phyloP scores from a whole-genome alignment of 345 rosid species.

The Lepidium aucheri region DNA sequence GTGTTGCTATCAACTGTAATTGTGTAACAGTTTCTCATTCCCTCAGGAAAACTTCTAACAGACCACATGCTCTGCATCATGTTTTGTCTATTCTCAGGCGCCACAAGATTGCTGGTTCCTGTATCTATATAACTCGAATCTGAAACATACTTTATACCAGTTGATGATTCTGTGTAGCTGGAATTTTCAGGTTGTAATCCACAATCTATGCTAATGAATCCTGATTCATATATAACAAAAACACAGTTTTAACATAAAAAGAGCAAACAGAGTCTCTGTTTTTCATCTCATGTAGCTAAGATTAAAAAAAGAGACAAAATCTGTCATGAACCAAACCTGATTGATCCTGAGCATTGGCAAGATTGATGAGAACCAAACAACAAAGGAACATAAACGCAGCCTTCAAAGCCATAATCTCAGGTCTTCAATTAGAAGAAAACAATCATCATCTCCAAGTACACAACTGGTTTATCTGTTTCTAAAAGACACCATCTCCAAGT shows the following conservation, averaged over 20 bases:
- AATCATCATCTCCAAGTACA: neutral
- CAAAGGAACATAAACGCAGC: neutral
- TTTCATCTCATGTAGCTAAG: neutral
- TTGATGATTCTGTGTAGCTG: conserved; percentile 22
- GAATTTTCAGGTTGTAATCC: conserved; percentile 27
- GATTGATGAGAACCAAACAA: conserved; percentile 2
- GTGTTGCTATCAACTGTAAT: neutral
- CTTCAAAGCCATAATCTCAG: neutral
- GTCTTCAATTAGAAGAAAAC: neutral
- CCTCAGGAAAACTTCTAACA: conserved; percentile 41
- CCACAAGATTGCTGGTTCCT: conserved; percentile 18
- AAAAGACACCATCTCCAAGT: conserved; percentile 8
- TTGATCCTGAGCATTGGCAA: conserved; percentile 26
- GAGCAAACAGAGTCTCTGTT: neutral
- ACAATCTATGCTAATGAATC: conserved; percentile 44
- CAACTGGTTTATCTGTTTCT: conserved; percentile 18
- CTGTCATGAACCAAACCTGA: conserved; percentile 27
- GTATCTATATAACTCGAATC: conserved; percentile 25
- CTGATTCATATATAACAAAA: conserved; percentile 17
- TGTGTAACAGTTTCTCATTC: conserved; percentile 36
- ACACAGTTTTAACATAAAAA: neutral
- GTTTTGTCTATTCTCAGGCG: conserved; percentile 14
- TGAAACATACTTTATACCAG: conserved; percentile 29
- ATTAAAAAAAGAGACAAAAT: neutral
- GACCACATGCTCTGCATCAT: conserved; percentile 21